Conservation (phyloP, 805 yeast genomes). For the Zygoascus tannicola region DNA sequence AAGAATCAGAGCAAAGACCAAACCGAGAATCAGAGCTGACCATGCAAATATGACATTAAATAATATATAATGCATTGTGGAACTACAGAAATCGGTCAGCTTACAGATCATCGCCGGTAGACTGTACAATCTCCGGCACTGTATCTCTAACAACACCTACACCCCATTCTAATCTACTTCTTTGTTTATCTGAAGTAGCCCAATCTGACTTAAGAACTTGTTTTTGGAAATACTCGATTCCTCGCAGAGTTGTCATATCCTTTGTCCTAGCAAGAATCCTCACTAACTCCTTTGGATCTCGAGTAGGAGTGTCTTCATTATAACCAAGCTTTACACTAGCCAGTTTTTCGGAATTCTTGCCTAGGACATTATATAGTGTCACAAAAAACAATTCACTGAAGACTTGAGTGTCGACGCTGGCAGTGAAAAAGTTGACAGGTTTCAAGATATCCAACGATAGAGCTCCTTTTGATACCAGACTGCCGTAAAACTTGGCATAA, state of each 20-base stretch:
- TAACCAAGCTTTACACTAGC: background rate
- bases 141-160: conserved; percentile 44
- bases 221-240: conserved; percentile 51
- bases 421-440: conserved; percentile 63
- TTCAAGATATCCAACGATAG: conserved; percentile 66
- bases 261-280: conserved; percentile 45
- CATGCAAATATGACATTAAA: background rate
- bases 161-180: conserved; percentile 59
- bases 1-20: conserved; percentile 1
- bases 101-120: no score
- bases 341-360: conserved; percentile 26
- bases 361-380: conserved; percentile 50
- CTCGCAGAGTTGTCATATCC: conserved; percentile 52
- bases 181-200: conserved; percentile 40
- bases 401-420: conserved; percentile 48
- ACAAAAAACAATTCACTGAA: conserved; percentile 69
- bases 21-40: no score
- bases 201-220: conserved; percentile 21
- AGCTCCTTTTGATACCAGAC: conserved; percentile 60
- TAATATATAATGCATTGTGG: background rate
- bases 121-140: conserved; percentile 35
- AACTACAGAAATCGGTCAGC: no score
- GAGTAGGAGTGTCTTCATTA: conserved; percentile 24
- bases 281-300: conserved; percentile 42
- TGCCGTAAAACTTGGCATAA: conserved; percentile 74